phyloP scores from a whole-genome alignment of 352 stramenopile species.

The Globisporangium nagaii region DNA sequence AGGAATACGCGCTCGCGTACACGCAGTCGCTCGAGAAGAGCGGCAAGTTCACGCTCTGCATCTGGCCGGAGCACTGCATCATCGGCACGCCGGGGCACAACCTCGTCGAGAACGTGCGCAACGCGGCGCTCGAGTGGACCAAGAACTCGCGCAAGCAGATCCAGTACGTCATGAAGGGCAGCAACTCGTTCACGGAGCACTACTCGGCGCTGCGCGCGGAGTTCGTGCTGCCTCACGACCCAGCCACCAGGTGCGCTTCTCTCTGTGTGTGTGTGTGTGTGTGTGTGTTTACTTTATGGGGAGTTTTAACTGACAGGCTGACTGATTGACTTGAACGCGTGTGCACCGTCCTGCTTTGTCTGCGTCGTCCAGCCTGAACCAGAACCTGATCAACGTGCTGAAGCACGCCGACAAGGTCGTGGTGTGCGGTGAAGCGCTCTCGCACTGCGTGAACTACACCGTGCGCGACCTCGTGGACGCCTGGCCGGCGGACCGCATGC shows the following conservation, averaged over 20 bases:
- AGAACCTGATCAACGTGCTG: conserved; percentile 80
- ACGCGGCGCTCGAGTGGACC: conserved; percentile 85
- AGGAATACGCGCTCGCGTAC: conserved; percentile 90
- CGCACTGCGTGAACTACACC: conserved; percentile 97
- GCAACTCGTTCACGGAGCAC: conserved; percentile 95
- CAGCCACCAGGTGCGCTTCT: conserved; percentile 40
- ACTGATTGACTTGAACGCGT: background rate
- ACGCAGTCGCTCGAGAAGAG: conserved; percentile 80
- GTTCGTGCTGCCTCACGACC: conserved; percentile 80
- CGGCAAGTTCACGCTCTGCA: conserved; percentile 89
- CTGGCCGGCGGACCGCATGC: conserved; percentile 69
- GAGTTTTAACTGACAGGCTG: background rate
- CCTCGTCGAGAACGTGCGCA: conserved; percentile 79
- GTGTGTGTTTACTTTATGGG: background rate
- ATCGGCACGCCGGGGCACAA: conserved; percentile 89
- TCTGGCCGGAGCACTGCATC: conserved; percentile 98
- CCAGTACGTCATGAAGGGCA: conserved; percentile 91
- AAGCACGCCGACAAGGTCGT: conserved; percentile 82
- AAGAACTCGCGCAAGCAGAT: conserved; percentile 53
- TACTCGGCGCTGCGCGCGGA: conserved; percentile 94
- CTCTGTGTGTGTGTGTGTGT: background rate
- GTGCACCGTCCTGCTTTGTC: background rate
- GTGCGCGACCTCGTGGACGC: conserved; percentile 86
- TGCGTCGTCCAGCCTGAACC: conserved; percentile 61
- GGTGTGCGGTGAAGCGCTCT: conserved; percentile 93